Evolutionary conservation across 495 filamentous ascomycete species (phyloP).

Genomic region (Elasticomyces elasticus): DNA sequence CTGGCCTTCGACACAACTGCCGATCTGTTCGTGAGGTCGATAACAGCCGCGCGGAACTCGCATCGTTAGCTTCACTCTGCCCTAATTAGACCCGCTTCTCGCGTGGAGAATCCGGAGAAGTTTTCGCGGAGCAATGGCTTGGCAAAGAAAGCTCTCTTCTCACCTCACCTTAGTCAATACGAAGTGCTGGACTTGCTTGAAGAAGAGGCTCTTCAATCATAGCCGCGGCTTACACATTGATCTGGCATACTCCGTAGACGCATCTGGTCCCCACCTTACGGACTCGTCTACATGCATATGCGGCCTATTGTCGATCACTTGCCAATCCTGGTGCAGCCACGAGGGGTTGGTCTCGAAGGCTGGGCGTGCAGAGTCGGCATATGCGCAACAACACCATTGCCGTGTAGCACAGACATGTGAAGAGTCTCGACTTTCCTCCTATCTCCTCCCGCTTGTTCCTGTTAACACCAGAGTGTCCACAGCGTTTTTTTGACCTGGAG

Average conservation of each 20-base stretch:
- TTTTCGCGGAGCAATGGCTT: background rate
- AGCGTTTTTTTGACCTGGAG: background rate
- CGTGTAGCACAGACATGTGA: background rate
- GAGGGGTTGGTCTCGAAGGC: background rate
- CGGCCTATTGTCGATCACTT: background rate
- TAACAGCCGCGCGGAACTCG: background rate
- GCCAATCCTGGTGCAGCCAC: background rate
- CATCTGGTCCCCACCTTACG: background rate
- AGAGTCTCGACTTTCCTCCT: background rate
- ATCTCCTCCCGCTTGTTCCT: background rate
- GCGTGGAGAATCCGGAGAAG: background rate
- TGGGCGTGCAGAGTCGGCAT: background rate
- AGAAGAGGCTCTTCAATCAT: no score
- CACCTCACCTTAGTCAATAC: background rate
- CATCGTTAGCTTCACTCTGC: no score
- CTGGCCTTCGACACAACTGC: background rate
- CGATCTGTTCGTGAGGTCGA: background rate
- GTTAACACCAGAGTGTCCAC: background rate
- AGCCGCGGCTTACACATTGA: no score
- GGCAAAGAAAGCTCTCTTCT: background rate
- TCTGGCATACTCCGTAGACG: no score
- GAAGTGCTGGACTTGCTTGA: background rate
- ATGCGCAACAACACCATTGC: background rate
- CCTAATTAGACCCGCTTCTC: background rate
- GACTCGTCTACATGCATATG: background rate